phyloP scores from a whole-genome alignment of 306 rosid genomes.

The Glycine latifolia region DNA sequence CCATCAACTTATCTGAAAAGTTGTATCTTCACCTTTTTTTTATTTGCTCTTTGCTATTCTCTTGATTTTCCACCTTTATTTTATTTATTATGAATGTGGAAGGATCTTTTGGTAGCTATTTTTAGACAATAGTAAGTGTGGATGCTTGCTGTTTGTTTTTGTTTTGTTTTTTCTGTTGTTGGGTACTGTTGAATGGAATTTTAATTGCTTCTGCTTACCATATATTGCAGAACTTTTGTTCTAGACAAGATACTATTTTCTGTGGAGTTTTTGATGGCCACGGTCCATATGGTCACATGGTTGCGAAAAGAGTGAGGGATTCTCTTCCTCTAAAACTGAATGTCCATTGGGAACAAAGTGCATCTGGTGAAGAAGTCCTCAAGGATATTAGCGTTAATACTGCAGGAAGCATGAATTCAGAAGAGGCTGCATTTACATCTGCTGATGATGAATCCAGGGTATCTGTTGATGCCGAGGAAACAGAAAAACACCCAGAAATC shows the following conservation, averaged over 20 bases:
- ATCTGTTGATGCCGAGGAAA: slow-evolving; percentile 68
- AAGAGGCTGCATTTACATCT: slow-evolving; percentile 63
- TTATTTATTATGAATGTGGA: not conserved
- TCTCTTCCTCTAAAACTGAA: slow-evolving; percentile 91
- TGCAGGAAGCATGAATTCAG: slow-evolving; percentile 74
- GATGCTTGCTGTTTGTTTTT: slow-evolving; percentile 31
- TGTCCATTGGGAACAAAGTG: slow-evolving; percentile 80
- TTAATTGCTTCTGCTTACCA: slow-evolving; percentile 38
- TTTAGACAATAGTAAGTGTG: not conserved
- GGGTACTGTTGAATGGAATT: too few species aligned
- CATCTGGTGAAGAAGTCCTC: slow-evolving; percentile 67
- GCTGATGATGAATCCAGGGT: slow-evolving; percentile 75
- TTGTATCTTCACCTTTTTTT: not conserved
- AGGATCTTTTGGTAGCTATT: slow-evolving; percentile 7
- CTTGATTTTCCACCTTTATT: not conserved
- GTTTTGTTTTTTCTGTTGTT: not conserved
- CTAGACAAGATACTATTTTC: slow-evolving; percentile 78
- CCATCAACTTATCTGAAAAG: not conserved
- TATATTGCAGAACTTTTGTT: slow-evolving; percentile 81
- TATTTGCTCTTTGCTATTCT: not conserved
- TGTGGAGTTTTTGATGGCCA: slow-evolving; percentile 99
- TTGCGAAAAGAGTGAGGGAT: slow-evolving; percentile 98
- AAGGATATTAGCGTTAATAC: slow-evolving; percentile 72
- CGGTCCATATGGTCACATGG: slow-evolving; percentile 98
- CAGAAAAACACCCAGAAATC: slow-evolving; percentile 74